phyloP scores from a whole-genome alignment of 495 filamentous ascomycete species.

The Astrocystis sublimbata region DNA sequence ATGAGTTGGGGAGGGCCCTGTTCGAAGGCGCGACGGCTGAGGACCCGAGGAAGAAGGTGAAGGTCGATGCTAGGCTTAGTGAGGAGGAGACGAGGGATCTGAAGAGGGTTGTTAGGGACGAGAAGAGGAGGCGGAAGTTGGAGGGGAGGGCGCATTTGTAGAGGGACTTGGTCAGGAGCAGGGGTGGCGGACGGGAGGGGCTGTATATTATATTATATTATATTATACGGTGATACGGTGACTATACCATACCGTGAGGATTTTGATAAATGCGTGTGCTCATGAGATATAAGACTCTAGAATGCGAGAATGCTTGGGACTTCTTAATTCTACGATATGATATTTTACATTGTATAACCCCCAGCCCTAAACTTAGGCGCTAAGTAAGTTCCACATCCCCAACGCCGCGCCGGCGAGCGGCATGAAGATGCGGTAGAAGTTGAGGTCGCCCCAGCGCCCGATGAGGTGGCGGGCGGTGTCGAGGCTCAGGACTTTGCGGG shows the following conservation, averaged over 20 bases:
- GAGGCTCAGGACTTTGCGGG: constrained; percentile 29
- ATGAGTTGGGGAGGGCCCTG: constrained; percentile 52
- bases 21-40: constrained; percentile 45
- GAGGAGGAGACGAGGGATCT: constrained; percentile 43
- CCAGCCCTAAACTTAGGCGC: neutral
- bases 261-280: too few relatives aligned
- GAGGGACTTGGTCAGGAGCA: too few relatives aligned
- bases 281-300: too few relatives aligned
- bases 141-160: constrained; percentile 52
- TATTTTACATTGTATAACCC: neutral
- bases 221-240: too few relatives aligned
- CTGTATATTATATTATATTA: too few relatives aligned
- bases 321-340: too few relatives aligned
- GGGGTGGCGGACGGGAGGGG: too few relatives aligned
- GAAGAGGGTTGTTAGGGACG: constrained; percentile 36
- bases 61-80: constrained; percentile 38
- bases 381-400: constrained; percentile 34
- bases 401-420: constrained; percentile 40
- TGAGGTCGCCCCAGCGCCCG: constrained; percentile 39
- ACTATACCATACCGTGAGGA: too few relatives aligned
- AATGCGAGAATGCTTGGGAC: too few relatives aligned
- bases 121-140: constrained; percentile 43
- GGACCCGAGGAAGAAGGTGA: too few relatives aligned
- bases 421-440: constrained; percentile 37
- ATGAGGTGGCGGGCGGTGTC: constrained; percentile 34